Evolutionary conservation across 2,329 filamentous ascomycete genomes (phyloP).

Genomic region (Ciborinia camelliae): DNA sequence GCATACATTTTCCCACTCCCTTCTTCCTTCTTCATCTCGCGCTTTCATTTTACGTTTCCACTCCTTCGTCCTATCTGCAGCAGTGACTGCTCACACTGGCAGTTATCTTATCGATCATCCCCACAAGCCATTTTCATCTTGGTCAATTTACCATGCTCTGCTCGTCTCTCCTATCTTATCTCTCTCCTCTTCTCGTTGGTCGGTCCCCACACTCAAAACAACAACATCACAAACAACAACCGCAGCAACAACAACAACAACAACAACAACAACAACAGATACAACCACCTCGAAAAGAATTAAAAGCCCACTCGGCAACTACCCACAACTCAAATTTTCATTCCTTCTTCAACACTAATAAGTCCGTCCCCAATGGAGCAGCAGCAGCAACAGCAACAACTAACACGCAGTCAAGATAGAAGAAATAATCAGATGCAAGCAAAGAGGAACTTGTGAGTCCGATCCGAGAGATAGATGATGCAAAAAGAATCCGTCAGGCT

Average conservation of each 20-base stretch:
- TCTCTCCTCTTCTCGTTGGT: neutral
- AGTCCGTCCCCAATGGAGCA: neutral
- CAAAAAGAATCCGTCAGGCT: neutral
- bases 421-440: conserved; percentile 12
- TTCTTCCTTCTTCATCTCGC: neutral
- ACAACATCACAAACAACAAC: neutral
- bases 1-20: neutral
- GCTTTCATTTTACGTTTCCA: too few relatives aligned
- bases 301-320: neutral
- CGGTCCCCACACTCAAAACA: conserved; percentile 6
- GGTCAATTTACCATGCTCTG: conserved; percentile 1
- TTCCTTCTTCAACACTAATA: neutral
- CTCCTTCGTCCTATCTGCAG: too few relatives aligned
- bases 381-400: conserved; percentile 6
- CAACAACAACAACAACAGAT: neutral
- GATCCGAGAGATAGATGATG: too few relatives aligned
- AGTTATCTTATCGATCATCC: neutral
- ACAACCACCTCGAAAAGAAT: neutral
- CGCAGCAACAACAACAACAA: neutral
- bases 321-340: conserved; percentile 14
- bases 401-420: conserved; percentile 14
- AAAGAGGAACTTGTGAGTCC: conserved; percentile 4
- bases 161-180: neutral
- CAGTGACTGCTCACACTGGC: too few relatives aligned
- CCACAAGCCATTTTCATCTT: neutral